phyloP scores from a whole-genome alignment of 106 monocot species.

The Iris macrosiphon region DNA sequence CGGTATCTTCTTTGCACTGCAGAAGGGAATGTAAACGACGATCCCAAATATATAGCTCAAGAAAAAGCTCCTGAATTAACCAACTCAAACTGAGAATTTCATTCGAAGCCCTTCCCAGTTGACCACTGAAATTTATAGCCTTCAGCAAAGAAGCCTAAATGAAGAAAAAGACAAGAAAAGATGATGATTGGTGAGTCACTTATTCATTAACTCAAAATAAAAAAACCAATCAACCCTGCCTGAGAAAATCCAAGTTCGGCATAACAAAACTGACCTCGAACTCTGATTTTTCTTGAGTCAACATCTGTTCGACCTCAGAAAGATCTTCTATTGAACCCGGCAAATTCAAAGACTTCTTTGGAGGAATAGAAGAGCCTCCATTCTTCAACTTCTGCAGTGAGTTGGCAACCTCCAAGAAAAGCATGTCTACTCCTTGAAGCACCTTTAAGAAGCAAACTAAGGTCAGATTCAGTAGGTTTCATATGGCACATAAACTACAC shows the following conservation, averaged over 20 bases:
- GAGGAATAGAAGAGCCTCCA: constrained; percentile 12
- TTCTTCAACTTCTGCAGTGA: constrained; percentile 35
- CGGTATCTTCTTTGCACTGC: constrained; percentile 4
- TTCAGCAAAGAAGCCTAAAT: constrained; percentile 41
- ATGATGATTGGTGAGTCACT: neutral
- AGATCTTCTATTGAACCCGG: constrained; percentile 30
- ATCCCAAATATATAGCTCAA: constrained; percentile 73
- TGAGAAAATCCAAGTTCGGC: neutral
- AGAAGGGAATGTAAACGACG: constrained; percentile 50
- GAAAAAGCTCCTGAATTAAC: constrained; percentile 52
- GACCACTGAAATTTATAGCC: constrained; percentile 15
- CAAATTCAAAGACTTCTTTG: constrained; percentile 9
- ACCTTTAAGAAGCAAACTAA: constrained; percentile 30
- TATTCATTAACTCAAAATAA: constrained; percentile 1
- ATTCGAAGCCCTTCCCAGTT: constrained; percentile 14
- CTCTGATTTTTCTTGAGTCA: constrained; percentile 59
- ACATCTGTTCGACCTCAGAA: constrained; percentile 54
- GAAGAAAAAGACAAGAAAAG: constrained; percentile 3
- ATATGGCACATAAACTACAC: neutral
- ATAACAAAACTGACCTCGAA: constrained; percentile 49
- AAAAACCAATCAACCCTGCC: neutral
- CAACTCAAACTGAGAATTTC: constrained; percentile 43
- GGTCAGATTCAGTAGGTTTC: constrained; percentile 1
- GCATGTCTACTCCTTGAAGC: constrained; percentile 22
- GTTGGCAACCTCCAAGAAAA: constrained; percentile 60